Base-by-base conservation (phyloP, 371 early-diverging fungal species). In the Mucor lusitanicus region DNA sequence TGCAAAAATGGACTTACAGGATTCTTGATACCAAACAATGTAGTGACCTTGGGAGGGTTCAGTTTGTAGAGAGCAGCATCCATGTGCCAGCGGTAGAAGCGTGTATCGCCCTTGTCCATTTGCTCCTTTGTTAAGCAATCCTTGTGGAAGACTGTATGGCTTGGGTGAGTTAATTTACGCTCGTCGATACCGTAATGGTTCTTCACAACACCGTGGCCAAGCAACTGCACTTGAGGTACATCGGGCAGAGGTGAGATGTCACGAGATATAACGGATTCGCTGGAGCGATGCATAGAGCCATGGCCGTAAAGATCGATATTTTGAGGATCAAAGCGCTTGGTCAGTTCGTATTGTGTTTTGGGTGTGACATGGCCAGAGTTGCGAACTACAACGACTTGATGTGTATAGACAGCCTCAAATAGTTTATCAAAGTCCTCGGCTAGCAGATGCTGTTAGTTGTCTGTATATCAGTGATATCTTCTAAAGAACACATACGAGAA, bases 1-100 rank as follows among this genome's bases (percentile, higher is more conserved):
- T 35, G 6, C 35, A 35, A 9, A 5, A 35, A 35, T 9, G n/a
- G 6, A 35, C 78, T 70, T 81, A 81, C 83, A 21, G 83, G 83
- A 44, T 80, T 83, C 63, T 83, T 76, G 2, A 78, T 61, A 17
- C 80, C 77, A 69, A 83, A 83, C 27, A 83, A 65, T 15, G 76
- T 79, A 17, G 83, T 83, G 2, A 83, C 74, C 59, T 79, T 80
- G 54, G 83, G 83, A 46, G 79, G 83, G 25, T 83, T 77, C 7
- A 80, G 60, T 44, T 71, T 74, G 42, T 83, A 83, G 6, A 83
- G 69, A 59, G 83, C 83, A 61, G 83, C 83, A 65, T 83, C 83
- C 83, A 83, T 83, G 53, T 83, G 83, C 83, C 83, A 83, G 35
- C 83, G 72, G 55, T 80, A 83, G 62, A 83, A 83, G 3, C 83